Evolutionary conservation across 2,329 filamentous ascomycete genomes (phyloP), one percentile per base, ranked within the genome.

Genomic region (Colletotrichum sojae): DNA sequence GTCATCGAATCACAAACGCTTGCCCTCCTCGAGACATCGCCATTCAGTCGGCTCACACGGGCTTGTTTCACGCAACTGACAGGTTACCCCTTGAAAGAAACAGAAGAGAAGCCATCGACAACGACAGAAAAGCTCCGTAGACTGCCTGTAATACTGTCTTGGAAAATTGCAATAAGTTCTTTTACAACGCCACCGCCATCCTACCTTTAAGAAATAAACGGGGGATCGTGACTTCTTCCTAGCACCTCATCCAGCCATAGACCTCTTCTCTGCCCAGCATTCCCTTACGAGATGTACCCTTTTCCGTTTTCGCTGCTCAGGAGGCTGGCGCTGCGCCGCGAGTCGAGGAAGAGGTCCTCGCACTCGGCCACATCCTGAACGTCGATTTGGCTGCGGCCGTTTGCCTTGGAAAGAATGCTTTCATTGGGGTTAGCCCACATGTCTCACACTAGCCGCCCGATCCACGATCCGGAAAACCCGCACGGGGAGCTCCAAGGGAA

Each of bases 331-430:
- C 93, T 95, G 74, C 93, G 89, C 77, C 90, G 90, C 57, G 93
- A 92, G 80, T 96, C 93, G 73, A 95, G 89, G 84, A 96, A 95
- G 58, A 96, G 83, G 76, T 94, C 92, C 79, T 95, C 92, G 78
- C 92, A 95, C 82, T 96, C 93, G 16, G 88, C 88, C 72, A 96
- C 89, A 79, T 95, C 93, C 76, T 90, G 87, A 65, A 93, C 83
- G 76, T 94, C 92, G 76, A 95, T 94, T 77, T 93, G 91, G 71
- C 85, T 88, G 76, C 91, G 90, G 69, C 92, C 92, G 78, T 92
- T 93, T 77, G 96, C 93, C 78, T 93, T 92, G 69, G 95, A 94
- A 76, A 98, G 88, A 81, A 98, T 97, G 81, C 93, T 91, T 72
- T 77, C 71, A 73, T 78, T 74, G 76, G 66, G 73, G 69, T 73